Conservation (phyloP, 352 stramenopile genomes). For the Globisporangium nunn region DNA sequence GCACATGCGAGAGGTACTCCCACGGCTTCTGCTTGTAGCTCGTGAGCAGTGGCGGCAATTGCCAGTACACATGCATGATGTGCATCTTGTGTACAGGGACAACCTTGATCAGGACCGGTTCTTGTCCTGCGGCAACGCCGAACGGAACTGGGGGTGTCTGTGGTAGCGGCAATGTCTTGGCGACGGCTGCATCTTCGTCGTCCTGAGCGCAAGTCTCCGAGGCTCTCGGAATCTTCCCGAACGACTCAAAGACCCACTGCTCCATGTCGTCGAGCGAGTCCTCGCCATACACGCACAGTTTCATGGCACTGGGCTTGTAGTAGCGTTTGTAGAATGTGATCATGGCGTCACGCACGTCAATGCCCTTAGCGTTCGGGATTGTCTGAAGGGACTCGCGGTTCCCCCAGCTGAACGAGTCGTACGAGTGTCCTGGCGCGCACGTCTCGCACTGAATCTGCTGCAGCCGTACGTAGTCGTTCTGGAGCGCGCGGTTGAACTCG, state of each 20-base stretch:
- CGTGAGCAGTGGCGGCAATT: slow-evolving; percentile 32
- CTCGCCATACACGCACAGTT: slow-evolving; percentile 60
- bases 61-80: slow-evolving; percentile 40
- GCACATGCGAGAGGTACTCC: slow-evolving; percentile 37
- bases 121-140: slow-evolving; percentile 19
- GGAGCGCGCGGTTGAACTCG: slow-evolving; percentile 68
- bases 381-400: slow-evolving; percentile 53
- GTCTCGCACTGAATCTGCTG: slow-evolving; percentile 72
- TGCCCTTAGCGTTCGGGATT: slow-evolving; percentile 20
- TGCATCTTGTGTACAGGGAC: slow-evolving; percentile 41
- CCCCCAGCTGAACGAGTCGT: slow-evolving; percentile 74
- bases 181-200: not conserved
- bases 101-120: slow-evolving; percentile 28
- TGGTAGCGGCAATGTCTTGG: not conserved
- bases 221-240: slow-evolving; percentile 28
- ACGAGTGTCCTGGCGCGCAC: slow-evolving; percentile 42
- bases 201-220: not conserved
- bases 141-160: slow-evolving; percentile 19
- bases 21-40: slow-evolving; percentile 45
- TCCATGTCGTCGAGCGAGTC: slow-evolving; percentile 55
- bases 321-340: slow-evolving; percentile 41
- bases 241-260: slow-evolving; percentile 41
- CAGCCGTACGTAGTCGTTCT: slow-evolving; percentile 52
- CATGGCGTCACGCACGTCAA: slow-evolving; percentile 53
- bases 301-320: slow-evolving; percentile 66